Base-by-base conservation (phyloP, 108 stramenopile species). In the Pinguiococcus pyrenoidosus region DNA sequence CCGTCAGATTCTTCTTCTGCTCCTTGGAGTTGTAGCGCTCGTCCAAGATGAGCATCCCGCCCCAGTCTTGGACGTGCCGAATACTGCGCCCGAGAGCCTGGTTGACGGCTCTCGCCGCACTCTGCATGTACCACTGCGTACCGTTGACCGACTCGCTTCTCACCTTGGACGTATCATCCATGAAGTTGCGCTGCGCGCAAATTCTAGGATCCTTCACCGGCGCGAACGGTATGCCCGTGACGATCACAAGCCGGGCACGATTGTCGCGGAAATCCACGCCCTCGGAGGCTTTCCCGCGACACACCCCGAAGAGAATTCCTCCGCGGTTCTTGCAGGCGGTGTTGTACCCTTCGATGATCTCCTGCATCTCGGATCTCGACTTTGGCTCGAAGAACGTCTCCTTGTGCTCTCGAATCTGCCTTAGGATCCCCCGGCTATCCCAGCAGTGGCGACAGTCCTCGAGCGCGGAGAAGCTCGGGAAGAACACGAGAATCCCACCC, bases 21-120 rank as follows among this genome's bases (percentile, higher is more conserved):
- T n/a, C n/a, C n/a, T n/a, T n/a, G n/a, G n/a, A n/a, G n/a, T n/a
- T n/a, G 18, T 38, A 99, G 9, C 97, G 78, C 49, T 78, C 72
- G 57, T 99, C 97, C 16, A 87, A 70, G 34, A 99, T 63, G 6
- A 99, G 60, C 1, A 99, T 82, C 25, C 87, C 84, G 22, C 94
- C 98, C 50, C 79, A 99, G 56, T 99, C 98, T n/a, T 54, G 48
- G 17, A 72, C 62, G 69, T 96, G 95, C n/a, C 98, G 89, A 59
- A 99, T 89, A 0, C 93, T 92, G 16, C 98, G 71, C 0, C 98
- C 98, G 26, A 99, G 64, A 7, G 92, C 94, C 60, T 99, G 98
- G 56, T 99, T 99, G 18, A 96, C 92, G 34, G 94, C 92, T 2
- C 92, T 72, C 39, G 83, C 78, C 2, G 92, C 98, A 59, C 90